Evolutionary conservation across 805 yeast species (phyloP).

Genomic region (Cyberlindnera saturnus): DNA sequence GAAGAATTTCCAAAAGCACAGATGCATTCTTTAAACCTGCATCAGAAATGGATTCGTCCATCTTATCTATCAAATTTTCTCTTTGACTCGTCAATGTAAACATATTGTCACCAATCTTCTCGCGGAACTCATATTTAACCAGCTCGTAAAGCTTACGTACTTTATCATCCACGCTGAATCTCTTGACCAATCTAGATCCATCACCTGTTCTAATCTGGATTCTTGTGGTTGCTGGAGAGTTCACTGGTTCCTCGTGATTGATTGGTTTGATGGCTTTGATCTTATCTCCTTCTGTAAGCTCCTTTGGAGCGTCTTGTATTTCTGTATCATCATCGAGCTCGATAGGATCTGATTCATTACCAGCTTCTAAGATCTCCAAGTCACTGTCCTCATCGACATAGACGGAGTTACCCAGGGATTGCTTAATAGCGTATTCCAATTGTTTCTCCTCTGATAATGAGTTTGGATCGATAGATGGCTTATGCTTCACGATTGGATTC

Average conservation of each 20-base stretch:
- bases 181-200: slow-evolving; percentile 75
- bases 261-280: slow-evolving; percentile 45
- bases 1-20: slow-evolving; percentile 19
- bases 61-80: slow-evolving; percentile 45
- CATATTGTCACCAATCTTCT: slow-evolving; percentile 32
- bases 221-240: slow-evolving; percentile 34
- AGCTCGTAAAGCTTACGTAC: slow-evolving; percentile 58
- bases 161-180: slow-evolving; percentile 53
- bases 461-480: slow-evolving; percentile 54
- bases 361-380: slow-evolving; percentile 12
- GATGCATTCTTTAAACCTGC: slow-evolving; percentile 84
- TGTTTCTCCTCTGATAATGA: slow-evolving; percentile 79
- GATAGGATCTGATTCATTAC: slow-evolving; percentile 16
- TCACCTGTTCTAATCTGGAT: slow-evolving; percentile 85
- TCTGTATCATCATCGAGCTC: slow-evolving; percentile 17
- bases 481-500: slow-evolving; percentile 63
- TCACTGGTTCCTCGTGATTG: slow-evolving; percentile 58
- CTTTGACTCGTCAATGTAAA: slow-evolving; percentile 42
- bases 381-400: slow-evolving; percentile 22
- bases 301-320: slow-evolving; percentile 10
- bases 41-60: slow-evolving; percentile 56
- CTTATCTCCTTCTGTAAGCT: slow-evolving; percentile 34
- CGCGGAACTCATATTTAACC: slow-evolving; percentile 50
- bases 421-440: slow-evolving; percentile 64
- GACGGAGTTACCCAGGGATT: slow-evolving; percentile 42